phyloP scores from a whole-genome alignment of 1,284 basidiomycete species.

The Leccinum griseonigrum region DNA sequence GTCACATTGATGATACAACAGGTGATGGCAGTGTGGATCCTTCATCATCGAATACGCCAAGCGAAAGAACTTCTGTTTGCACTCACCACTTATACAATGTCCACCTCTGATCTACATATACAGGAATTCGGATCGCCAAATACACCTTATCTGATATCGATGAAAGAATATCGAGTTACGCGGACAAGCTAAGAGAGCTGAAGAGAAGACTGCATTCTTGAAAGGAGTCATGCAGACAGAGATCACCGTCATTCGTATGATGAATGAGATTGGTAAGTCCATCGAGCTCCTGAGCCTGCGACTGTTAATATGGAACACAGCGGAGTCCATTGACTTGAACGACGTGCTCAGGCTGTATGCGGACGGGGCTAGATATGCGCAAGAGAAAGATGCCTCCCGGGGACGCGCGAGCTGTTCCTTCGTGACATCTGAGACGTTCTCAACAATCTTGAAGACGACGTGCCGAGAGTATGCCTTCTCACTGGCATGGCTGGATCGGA shows the following conservation, averaged over 20 bases:
- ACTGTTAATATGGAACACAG: neutral
- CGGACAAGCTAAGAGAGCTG: neutral
- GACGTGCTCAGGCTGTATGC: neutral
- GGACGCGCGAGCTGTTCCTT: neutral
- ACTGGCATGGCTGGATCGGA: neutral
- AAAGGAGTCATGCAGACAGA: neutral
- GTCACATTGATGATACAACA: neutral
- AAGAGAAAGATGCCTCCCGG: neutral
- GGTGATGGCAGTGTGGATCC: neutral
- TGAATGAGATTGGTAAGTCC: neutral
- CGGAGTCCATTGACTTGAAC: neutral
- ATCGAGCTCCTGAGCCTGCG: neutral
- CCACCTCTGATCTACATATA: neutral
- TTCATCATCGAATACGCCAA: neutral
- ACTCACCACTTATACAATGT: neutral
- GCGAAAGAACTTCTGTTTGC: neutral
- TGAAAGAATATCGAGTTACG: neutral
- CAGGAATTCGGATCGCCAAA: neutral
- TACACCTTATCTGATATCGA: neutral
- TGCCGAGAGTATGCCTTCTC: neutral
- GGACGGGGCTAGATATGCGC: neutral
- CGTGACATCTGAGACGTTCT: neutral
- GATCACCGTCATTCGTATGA: neutral
- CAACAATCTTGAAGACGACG: neutral
- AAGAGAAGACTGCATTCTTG: neutral